Evolutionary conservation across 2,329 filamentous ascomycete genomes (phyloP), one percentile per base, ranked within the genome.

Genomic region (Fusarium luffae): DNA sequence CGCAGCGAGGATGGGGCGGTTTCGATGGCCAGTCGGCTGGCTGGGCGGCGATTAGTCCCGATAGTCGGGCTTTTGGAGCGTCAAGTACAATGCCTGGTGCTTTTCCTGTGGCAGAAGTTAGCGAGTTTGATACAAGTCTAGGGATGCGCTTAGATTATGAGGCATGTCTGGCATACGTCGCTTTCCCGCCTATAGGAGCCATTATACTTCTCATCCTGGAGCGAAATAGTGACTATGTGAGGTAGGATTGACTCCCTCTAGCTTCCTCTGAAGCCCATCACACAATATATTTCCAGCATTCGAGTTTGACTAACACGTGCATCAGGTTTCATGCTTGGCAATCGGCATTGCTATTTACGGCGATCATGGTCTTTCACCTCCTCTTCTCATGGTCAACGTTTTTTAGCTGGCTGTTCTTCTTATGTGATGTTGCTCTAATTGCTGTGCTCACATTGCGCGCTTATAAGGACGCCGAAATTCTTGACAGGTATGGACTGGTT

Each of bases 251-350:
- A 16, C 19, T 32, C 16, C 13, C 40, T 13, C 12, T n/a, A 21
- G 7, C 25, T 12, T 14, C 12, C 18, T 42, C 14, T 57, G 18
- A 19, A 41, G 11, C 25, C 18, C 44, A 10, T 19, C 8, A 10
- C 18, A 30, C 46, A n/a, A 34, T 18, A 21, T 50, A 16, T 40
- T 37, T 34, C 3, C 11, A n/a, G 12, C 43, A 19, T 48, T 18
- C 37, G 18, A 46, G 10, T 34, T 23, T 25, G 61, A 13, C 63
- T 73, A 59, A 74, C 37, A 16, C 13, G 28, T 41, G 19, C 16
- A 19, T n/a, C 72, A 95, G 93, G 69, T 98, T 98, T 74, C 96
- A 99, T 80, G 96, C 96, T 10, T 99, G 96, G 95, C 96, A 99
- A 81, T 93, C 92, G 9, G 90, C 91, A 69, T 84, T 97, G 75